Conservation (phyloP, 495 filamentous ascomycete species). For the Gamarada debralockiae region DNA sequence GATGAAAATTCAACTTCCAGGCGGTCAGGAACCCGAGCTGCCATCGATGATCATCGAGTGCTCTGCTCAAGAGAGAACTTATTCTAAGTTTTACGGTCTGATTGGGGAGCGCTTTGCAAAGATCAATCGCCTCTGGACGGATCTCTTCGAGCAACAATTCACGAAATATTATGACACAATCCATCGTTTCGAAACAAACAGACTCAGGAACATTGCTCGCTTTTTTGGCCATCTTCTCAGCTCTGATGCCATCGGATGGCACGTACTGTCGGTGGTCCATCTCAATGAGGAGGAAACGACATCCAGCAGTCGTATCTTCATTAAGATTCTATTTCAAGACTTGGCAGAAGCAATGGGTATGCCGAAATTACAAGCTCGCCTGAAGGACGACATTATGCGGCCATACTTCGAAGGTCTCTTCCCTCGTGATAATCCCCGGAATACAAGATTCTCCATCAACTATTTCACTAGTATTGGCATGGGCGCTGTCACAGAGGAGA, state of each 20-base stretch:
- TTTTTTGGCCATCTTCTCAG: slow-evolving; percentile 92
- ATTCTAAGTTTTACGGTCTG: slow-evolving; percentile 92
- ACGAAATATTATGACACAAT: slow-evolving; percentile 95
- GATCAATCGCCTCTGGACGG: slow-evolving; percentile 90
- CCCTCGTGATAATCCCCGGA: slow-evolving; percentile 80
- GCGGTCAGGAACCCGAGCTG: slow-evolving; percentile 85
- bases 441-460: slow-evolving; percentile 96
- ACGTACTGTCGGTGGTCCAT: slow-evolving; percentile 77
- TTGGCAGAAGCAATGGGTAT: slow-evolving; percentile 83
- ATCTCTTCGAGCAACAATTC: slow-evolving; percentile 85
- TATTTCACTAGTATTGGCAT: slow-evolving; percentile 98
- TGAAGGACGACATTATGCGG: slow-evolving; percentile 74
- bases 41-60: slow-evolving; percentile 96
- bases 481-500: slow-evolving; percentile 89
- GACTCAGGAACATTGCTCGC: slow-evolving; percentile 86
- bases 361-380: slow-evolving; percentile 66
- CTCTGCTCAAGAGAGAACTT: slow-evolving; percentile 91
- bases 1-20: slow-evolving; percentile 84
- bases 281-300: slow-evolving; percentile 97
- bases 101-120: slow-evolving; percentile 94
- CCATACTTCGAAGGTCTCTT: slow-evolving; percentile 84
- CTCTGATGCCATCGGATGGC: slow-evolving; percentile 87
- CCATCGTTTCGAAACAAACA: slow-evolving; percentile 92
- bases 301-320: slow-evolving; percentile 90
- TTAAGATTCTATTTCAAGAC: slow-evolving; percentile 96